Percentiles rank a stretch among this genome's conserved stretches.
Conservation (phyloP, 192 early-diverging fungal species). For the Linnemannia exigua region DNA sequence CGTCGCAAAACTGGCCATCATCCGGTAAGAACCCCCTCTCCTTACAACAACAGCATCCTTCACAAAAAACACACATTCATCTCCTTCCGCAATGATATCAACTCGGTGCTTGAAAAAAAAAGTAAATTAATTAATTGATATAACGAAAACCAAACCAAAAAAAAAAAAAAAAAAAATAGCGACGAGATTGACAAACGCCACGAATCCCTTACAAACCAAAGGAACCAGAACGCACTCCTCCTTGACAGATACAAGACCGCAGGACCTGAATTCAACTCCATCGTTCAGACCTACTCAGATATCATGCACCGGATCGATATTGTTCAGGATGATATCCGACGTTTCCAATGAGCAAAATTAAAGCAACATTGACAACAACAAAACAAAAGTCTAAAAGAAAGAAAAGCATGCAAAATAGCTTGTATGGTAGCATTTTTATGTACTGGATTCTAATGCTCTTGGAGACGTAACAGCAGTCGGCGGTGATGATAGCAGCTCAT, state of each 20-base stretch:
- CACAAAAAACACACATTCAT: neutral
- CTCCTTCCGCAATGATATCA: neutral
- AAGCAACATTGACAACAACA: no score
- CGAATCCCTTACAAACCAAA: neutral
- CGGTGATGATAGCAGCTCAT: neutral
- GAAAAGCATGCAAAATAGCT: neutral
- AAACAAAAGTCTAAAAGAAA: neutral
- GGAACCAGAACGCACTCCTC: constrained; percentile 17
- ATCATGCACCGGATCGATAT: constrained; percentile 37
- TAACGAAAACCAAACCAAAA: neutral
- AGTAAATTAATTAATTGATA: neutral
- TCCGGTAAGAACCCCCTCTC: constrained; percentile 18
- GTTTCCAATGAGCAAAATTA: constrained; percentile 19
- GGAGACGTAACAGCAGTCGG: neutral
- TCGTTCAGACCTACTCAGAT: constrained; percentile 44
- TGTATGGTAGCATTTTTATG: neutral
- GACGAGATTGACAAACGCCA: neutral
- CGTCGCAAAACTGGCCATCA: neutral
- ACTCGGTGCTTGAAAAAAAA: neutral
- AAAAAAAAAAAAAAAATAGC: neutral
- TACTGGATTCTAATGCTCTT: neutral
- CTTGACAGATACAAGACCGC: constrained; percentile 35
- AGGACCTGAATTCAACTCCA: constrained; percentile 46
- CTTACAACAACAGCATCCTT: neutral
- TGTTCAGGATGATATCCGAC: constrained; percentile 47